Evolutionary conservation across 805 yeast genomes (phyloP).

Genomic region (Helenozyma rhizophorensis): DNA sequence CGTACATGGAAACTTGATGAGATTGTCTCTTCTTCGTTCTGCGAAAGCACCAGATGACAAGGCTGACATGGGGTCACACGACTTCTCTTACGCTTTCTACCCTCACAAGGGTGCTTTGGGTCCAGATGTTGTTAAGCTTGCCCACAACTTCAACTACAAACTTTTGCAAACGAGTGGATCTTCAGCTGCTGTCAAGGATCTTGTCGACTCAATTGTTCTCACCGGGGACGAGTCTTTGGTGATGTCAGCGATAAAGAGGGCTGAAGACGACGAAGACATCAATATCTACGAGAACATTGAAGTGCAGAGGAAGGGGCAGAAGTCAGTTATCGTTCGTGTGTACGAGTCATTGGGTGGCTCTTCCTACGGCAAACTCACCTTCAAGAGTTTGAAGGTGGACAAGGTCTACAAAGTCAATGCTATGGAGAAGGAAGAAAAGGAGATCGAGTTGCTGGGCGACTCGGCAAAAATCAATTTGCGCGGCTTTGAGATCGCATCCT

Average conservation of each 20-base stretch:
- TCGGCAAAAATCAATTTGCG: conserved; percentile 46
- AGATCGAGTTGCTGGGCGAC: conserved; percentile 29
- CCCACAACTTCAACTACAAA: conserved; percentile 72
- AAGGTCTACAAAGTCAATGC: conserved; percentile 54
- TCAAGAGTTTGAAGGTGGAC: conserved; percentile 39
- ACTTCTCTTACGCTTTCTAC: conserved; percentile 73
- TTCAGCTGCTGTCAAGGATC: conserved; percentile 6
- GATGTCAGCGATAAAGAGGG: conserved; percentile 76
- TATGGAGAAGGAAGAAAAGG: conserved; percentile 50
- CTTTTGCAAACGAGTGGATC: conserved; percentile 18
- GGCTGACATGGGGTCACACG: conserved; percentile 91
- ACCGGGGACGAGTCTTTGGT: conserved; percentile 59
- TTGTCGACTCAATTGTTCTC: conserved; percentile 15
- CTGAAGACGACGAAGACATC: conserved; percentile 71
- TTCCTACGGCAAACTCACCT: conserved; percentile 47
- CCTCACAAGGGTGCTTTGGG: conserved; percentile 76
- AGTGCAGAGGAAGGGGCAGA: conserved; percentile 38
- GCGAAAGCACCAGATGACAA: conserved; percentile 93
- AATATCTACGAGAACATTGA: conserved; percentile 44
- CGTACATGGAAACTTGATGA: conserved; percentile 88
- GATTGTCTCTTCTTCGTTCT: conserved; percentile 80
- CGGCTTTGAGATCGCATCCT: conserved; percentile 77
- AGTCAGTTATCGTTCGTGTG: conserved; percentile 59
- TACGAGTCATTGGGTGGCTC: conserved; percentile 89
- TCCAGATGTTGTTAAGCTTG: conserved; percentile 64